Evolutionary conservation across 805 yeast species (phyloP).

Genomic region (Yarrowia yakushimensis): DNA sequence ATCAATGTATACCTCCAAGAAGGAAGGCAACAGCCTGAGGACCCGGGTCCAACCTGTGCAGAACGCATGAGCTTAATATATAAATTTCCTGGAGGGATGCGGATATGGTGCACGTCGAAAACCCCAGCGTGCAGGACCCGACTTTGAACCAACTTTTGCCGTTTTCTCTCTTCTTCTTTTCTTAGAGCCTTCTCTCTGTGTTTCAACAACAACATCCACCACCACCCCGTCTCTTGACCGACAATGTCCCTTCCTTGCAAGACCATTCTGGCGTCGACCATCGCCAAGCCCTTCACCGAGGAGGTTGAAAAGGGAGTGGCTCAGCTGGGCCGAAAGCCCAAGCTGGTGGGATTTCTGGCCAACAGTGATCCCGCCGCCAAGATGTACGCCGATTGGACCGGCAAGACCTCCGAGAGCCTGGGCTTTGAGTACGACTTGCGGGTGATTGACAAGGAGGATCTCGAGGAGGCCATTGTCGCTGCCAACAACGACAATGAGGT

Average conservation of each 20-base stretch:
- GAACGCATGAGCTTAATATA: neutral
- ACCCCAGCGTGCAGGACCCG: neutral
- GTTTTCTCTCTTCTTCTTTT: neutral
- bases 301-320: constrained; percentile 64
- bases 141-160: neutral
- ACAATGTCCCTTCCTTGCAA: constrained; percentile 31
- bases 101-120: neutral
- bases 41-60: constrained; percentile 18
- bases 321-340: constrained; percentile 56
- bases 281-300: constrained; percentile 74
- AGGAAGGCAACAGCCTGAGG: constrained; percentile 4
- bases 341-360: constrained; percentile 85
- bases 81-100: constrained; percentile 13
- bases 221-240: neutral
- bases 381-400: constrained; percentile 95
- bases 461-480: constrained; percentile 76
- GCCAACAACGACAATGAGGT: constrained; percentile 76
- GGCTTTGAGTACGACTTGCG: constrained; percentile 83
- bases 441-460: constrained; percentile 69
- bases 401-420: constrained; percentile 77
- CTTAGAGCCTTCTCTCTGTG: neutral
- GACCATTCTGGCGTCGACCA: constrained; percentile 80
- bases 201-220: constrained; percentile 3
- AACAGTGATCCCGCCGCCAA: constrained; percentile 92
- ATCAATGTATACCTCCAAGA: neutral